Base-by-base conservation (phyloP, 2,329 filamentous ascomycete species). In the Fusarium veterinarium region DNA sequence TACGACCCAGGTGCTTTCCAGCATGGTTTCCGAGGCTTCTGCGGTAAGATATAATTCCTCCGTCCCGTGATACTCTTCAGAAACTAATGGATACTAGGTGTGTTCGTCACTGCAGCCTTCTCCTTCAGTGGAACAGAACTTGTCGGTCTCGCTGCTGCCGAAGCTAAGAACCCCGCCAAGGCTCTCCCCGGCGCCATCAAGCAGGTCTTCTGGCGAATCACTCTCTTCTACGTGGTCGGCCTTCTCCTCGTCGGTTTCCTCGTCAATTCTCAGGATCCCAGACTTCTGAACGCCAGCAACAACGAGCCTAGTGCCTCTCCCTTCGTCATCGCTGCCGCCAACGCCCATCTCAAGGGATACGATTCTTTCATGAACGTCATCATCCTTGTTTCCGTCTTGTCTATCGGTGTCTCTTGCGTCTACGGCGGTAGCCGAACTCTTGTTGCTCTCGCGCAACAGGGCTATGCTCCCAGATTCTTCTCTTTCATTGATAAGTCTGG, bases 151-250 rank as follows among this genome's bases (percentile, higher is more conserved):
- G 91, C 92, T 6, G 92, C 92, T 2, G 92, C 91, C 11, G 92
- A 95, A 80, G 89, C 92, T 0, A 82, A 84, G 14, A 93, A 93
- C 77, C 92, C 92, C 0, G 87, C 89, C 63, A 91, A 93, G 78
- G 89, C 91, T 0, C 87, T 97, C 3, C 95, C 95, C 0, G 91
- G 90, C 4, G 95, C 95, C 9, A 91, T 95, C 76, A 97, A 96
- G 84, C 94, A 97, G 79, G 93, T 89, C 37, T 89, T 89, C 65
- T 89, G 87, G 86, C 86, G 87, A 73, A 88, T 89, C 67, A 87
- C 85, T 1, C 78, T 88, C 69, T 89, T 89, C 72, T 89, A 89
- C 69, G 80, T 89, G 51, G 80, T 89, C 6, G 86, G 86, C 40
- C 82, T 89, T 19, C 82, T 86, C 58, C 85, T 88, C 16, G 83